These are phyloP conservation scores for Mycena indigotica DNA, from an alignment of 768 basidiomycete species.

Conservation along the genomic window DNA sequence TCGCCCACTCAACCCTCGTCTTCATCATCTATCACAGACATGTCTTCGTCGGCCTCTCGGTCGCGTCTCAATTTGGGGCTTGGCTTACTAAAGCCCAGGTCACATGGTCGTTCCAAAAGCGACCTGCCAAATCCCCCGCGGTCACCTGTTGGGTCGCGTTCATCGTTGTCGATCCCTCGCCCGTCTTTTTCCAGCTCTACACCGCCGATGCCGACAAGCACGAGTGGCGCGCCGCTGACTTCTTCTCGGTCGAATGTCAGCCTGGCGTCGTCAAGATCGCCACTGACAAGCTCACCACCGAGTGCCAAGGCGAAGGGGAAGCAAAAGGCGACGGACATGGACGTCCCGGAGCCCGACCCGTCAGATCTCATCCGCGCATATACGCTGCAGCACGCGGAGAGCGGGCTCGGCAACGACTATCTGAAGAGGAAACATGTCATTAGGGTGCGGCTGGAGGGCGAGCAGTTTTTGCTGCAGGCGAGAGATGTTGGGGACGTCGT, in stretches of 20 bases:
- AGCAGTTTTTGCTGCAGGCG: constrained; percentile 95
- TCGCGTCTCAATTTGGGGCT: constrained; percentile 47
- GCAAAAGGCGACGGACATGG: constrained; percentile 18
- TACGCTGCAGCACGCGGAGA: constrained; percentile 87
- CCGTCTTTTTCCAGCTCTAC: constrained; percentile 22
- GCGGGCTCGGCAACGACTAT: constrained; percentile 94
- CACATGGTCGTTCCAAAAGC: constrained; percentile 45
- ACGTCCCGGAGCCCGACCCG: constrained; percentile 44
- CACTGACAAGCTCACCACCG: constrained; percentile 20
- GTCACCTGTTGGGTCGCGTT: constrained; percentile 27
- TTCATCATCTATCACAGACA: constrained; percentile 12
- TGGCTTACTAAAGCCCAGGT: constrained; percentile 46
- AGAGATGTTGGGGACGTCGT: constrained; percentile 82
- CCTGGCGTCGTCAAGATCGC: constrained; percentile 7
- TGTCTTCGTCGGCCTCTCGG: constrained; percentile 29
- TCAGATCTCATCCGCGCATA: constrained; percentile 69
- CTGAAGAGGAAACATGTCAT: constrained; percentile 92
- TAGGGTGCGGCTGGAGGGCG: constrained; percentile 86
- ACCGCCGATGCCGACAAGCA: constrained; percentile 8
- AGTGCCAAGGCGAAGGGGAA: constrained; percentile 11
- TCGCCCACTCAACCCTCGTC: constrained; percentile 21
- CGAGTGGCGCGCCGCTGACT: not conserved
- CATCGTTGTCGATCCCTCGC: constrained; percentile 38
- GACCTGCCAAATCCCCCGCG: constrained; percentile 32
- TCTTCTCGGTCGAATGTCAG: constrained; percentile 18